Percentiles rank a stretch among this genome's conserved stretches.
phyloP scores from a whole-genome alignment of 768 basidiomycete species.

The Tephrocybe rancida region DNA sequence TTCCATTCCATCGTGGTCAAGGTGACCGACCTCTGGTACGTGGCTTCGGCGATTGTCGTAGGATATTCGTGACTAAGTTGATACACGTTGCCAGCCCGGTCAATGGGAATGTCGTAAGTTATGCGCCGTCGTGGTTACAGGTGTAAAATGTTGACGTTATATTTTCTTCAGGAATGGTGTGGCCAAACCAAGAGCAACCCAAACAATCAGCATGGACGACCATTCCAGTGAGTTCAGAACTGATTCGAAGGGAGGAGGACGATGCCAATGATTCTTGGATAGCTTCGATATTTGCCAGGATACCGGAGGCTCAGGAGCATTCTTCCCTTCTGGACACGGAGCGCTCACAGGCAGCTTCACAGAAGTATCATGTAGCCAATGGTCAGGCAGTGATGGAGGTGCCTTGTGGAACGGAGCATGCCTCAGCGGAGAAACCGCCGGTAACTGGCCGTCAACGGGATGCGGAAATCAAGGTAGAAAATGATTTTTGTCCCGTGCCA shows the following conservation, averaged over 20 bases:
- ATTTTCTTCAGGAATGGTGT: slow-evolving; percentile 45
- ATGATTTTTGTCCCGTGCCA: not conserved
- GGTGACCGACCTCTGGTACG: slow-evolving; percentile 45
- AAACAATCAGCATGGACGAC: slow-evolving; percentile 42
- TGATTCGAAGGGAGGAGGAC: not conserved
- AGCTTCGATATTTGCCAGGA: slow-evolving; percentile 68
- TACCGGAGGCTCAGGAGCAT: slow-evolving; percentile 49
- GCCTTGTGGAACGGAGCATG: slow-evolving; percentile 52
- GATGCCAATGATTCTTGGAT: not conserved
- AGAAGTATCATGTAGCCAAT: slow-evolving; percentile 59
- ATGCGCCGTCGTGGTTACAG: not conserved
- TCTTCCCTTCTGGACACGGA: slow-evolving; percentile 61
- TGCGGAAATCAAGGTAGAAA: slow-evolving; percentile 56
- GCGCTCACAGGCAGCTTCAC: slow-evolving; percentile 54
- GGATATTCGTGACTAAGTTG: not conserved
- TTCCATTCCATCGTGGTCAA: slow-evolving; percentile 60
- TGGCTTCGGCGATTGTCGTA: not conserved
- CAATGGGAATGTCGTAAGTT: slow-evolving; percentile 41
- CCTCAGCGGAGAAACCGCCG: slow-evolving; percentile 48
- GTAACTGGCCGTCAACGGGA: slow-evolving; percentile 51
- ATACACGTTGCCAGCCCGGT: slow-evolving; percentile 42
- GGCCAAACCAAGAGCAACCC: slow-evolving; percentile 46
- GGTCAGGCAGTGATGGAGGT: slow-evolving; percentile 56
- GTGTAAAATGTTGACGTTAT: not conserved
- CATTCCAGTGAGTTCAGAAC: slow-evolving; percentile 48